Base-by-base conservation (phyloP, 2,329 filamentous ascomycete genomes). In the Ceratocystis albifundus region DNA sequence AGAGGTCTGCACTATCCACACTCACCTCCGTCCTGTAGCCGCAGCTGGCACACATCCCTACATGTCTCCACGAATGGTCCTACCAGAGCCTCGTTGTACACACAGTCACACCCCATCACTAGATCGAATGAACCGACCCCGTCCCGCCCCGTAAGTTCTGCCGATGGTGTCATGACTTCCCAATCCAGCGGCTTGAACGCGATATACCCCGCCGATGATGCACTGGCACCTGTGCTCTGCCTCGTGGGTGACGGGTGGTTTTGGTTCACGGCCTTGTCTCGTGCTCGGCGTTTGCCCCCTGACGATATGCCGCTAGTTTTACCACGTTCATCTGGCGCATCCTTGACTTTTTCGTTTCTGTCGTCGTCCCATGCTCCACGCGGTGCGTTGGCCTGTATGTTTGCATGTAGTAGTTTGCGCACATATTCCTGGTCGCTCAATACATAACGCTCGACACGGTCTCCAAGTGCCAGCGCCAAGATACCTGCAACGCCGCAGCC, bases 351-450 rank as follows among this genome's bases (percentile, higher is more conserved):
- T 61, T 6, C 25, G 65, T 25, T 63, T 67, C 3, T 57, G 61
- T 25, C 68, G 15, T 62, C 50, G 1, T 62, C 8, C 36, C 67
- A 20, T 41, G 68, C 50, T 10, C 67, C 61, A 12, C 46, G 46
- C 46, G 69, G 65, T 4, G 71, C 68, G 70, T 92, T 93, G 55
- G 84, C 82, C 0, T 80, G 76, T 2, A 97, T 76, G 73, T 97
- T 99, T 70, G 85, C 82, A 68, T 84, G 82, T n/a, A 96, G 77
- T 0, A 93, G 76, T 68, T 85, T 87, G 68, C 88, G 80, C 1
- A 96, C 88, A 74, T 97, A 97, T 57, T 84, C 76, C 75, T 96
- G 93, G 74, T 99, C 94, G 0, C 92, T 96, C 59, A 94, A 84
- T 57, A 91, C 80, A 73, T 94, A 95, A 68, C 79, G 78, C 25